Conservation (phyloP, 176 grass and related monocot genomes). For the Rhynchospora breviuscula region DNA sequence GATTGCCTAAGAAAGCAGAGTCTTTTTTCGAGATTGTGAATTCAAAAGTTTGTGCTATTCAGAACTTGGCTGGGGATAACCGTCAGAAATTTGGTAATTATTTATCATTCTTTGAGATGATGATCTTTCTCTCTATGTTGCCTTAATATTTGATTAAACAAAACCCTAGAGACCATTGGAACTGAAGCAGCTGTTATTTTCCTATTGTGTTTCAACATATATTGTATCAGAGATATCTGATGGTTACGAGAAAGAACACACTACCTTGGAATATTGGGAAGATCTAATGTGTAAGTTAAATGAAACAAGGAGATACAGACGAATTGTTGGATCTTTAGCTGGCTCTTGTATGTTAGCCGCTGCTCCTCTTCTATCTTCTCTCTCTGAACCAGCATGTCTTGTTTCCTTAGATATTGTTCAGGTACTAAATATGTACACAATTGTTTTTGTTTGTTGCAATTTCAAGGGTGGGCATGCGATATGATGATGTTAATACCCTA, state of each 20-base stretch:
- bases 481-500: neutral
- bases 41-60: constrained; percentile 44
- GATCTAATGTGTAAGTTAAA: constrained; percentile 60
- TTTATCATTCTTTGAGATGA: constrained; percentile 21
- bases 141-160: neutral
- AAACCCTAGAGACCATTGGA: neutral
- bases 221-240: constrained; percentile 39
- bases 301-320: constrained; percentile 89
- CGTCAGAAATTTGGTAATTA: constrained; percentile 56
- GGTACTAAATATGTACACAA: constrained; percentile 36
- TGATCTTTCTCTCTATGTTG: neutral
- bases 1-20: constrained; percentile 49
- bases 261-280: constrained; percentile 82
- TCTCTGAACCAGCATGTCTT: constrained; percentile 61
- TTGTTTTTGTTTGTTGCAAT: neutral
- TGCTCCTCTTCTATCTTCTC: constrained; percentile 72
- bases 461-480: neutral
- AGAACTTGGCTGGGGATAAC: constrained; percentile 39
- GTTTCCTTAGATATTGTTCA: constrained; percentile 70
- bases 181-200: constrained; percentile 1
- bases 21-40: constrained; percentile 45
- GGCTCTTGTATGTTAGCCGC: constrained; percentile 73
- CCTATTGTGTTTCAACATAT: neutral
- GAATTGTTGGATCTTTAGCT: constrained; percentile 77
- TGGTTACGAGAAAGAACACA: constrained; percentile 29